Percentiles rank a stretch among this genome's conserved stretches.
phyloP scores from a whole-genome alignment of 1,284 basidiomycete genomes.

The Cerrena zonata region DNA sequence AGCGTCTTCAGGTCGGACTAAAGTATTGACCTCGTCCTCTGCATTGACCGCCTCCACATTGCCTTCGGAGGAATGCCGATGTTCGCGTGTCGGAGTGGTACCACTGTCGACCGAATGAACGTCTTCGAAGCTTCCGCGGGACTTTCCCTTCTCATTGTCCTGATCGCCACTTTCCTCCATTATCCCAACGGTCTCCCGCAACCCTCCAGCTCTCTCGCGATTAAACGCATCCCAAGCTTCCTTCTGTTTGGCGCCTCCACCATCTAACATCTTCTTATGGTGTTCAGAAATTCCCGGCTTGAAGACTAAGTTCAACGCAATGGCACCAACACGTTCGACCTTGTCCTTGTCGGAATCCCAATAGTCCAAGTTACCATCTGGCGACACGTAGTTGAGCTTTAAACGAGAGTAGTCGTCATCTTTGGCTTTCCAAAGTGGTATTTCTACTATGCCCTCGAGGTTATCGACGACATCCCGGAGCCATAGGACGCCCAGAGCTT shows the following conservation, averaged over 20 bases:
- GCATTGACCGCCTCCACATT: constrained; percentile 11
- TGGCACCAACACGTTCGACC: constrained; percentile 33
- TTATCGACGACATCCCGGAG: constrained; percentile 50
- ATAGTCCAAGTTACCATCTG: constrained; percentile 41
- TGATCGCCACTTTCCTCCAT: constrained; percentile 9
- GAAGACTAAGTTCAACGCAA: constrained; percentile 23
- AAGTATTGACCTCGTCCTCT: constrained; percentile 19
- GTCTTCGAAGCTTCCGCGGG: constrained; percentile 11
- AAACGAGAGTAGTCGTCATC: constrained; percentile 37
- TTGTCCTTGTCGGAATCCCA: constrained; percentile 45
- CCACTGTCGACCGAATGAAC: constrained; percentile 5
- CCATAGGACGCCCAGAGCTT: constrained; percentile 59
- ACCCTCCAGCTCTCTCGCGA: constrained; percentile 33
- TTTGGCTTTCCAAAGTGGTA: constrained; percentile 33
- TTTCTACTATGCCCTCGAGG: constrained; percentile 33
- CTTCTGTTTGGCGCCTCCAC: constrained; percentile 23
- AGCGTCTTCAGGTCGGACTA: constrained; percentile 32
- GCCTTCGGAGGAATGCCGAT: constrained; percentile 13
- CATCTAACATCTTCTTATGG: constrained; percentile 32
- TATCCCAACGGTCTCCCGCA: constrained; percentile 31
- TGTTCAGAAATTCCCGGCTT: constrained; percentile 30
- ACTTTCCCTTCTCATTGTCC: background rate
- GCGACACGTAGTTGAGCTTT: constrained; percentile 53
- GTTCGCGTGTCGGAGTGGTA: constrained; percentile 14
- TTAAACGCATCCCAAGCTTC: constrained; percentile 30